These are phyloP conservation scores for Nitzschia sp. DNA, from an alignment of 108 stramenopile species.

Conservation along the genomic window DNA sequence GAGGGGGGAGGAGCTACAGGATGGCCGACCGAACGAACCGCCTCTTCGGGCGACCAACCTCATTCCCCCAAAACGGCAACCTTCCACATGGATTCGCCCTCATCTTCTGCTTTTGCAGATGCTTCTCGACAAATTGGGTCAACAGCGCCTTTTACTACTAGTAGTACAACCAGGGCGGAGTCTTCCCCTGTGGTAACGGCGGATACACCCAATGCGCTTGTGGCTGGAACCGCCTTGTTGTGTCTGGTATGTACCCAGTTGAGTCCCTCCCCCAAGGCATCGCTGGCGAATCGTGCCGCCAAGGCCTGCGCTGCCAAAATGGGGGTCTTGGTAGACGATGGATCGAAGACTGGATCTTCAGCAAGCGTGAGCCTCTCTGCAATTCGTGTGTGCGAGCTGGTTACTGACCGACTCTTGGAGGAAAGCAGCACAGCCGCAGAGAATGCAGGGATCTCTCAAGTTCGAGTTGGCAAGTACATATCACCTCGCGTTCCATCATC, in stretches of 20 bases:
- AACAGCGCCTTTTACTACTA: background rate
- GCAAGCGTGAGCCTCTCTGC: conserved; percentile 42
- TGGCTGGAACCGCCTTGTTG: conserved; percentile 72
- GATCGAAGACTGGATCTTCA: background rate
- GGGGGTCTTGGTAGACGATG: conserved; percentile 49
- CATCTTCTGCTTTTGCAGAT: conserved; percentile 33
- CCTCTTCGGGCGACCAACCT: background rate
- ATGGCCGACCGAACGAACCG: conserved; percentile 42
- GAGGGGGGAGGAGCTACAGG: conserved; percentile 49
- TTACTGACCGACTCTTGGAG: conserved; percentile 65
- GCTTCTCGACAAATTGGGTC: background rate
- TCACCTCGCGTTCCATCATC: too few species aligned
- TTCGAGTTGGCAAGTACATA: conserved; percentile 1
- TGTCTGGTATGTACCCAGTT: conserved; percentile 71
- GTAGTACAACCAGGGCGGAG: conserved; percentile 6
- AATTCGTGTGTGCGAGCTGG: conserved; percentile 58
- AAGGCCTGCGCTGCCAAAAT: conserved; percentile 65
- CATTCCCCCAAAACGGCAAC: conserved; percentile 13
- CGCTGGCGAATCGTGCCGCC: conserved; percentile 77
- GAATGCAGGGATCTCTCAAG: background rate
- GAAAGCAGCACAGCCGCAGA: conserved; percentile 39
- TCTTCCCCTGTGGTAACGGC: conserved; percentile 34
- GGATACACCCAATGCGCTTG: conserved; percentile 47
- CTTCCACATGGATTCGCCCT: conserved; percentile 6
- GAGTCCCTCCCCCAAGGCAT: conserved; percentile 55